phyloP scores from a whole-genome alignment of 345 rosid genomes.

The Eucalyptus marginata region DNA sequence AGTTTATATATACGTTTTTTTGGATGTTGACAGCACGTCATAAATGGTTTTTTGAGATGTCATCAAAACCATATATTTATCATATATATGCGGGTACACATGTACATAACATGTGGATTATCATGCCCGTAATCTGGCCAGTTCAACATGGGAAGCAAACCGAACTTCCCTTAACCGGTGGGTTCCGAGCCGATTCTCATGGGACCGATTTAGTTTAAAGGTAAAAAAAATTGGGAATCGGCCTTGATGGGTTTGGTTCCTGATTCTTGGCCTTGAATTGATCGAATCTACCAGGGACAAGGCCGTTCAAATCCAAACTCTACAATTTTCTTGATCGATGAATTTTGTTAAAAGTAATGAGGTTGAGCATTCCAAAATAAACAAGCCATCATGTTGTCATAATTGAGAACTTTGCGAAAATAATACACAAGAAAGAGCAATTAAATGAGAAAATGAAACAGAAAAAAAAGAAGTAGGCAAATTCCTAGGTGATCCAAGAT shows the following conservation, averaged over 20 bases:
- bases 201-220: background rate
- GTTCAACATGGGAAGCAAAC: background rate
- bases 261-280: background rate
- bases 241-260: background rate
- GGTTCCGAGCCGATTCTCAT: background rate
- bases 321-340: background rate
- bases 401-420: background rate
- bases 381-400: background rate
- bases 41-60: background rate
- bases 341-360: background rate
- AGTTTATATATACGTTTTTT: background rate
- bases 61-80: background rate
- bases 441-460: background rate
- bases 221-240: background rate
- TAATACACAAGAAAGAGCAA: background rate
- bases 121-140: background rate
- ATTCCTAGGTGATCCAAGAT: background rate
- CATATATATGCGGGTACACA: background rate
- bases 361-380: background rate
- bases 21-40: background rate
- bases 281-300: rapidly evolving
- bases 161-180: background rate
- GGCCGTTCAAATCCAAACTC: background rate
- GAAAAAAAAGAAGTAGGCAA: background rate
- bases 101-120: background rate